Percentiles rank a stretch among this genome's conserved stretches.
Evolutionary conservation across 177 flowering plant genomes (phyloP).

Genomic region (Vitis hybrid): DNA sequence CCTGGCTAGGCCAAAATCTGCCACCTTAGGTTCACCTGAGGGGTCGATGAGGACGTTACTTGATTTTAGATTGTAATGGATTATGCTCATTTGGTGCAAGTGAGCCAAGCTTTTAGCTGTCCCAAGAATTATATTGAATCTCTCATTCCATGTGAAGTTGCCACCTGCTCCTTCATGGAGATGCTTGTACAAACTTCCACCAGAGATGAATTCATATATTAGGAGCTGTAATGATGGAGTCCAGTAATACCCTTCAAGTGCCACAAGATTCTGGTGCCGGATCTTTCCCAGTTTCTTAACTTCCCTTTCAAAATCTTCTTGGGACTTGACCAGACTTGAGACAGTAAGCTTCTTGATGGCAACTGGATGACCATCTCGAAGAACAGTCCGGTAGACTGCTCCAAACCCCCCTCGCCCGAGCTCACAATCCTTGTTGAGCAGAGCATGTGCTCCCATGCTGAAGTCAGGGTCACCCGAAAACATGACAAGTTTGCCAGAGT

Average conservation of each 20-base stretch:
- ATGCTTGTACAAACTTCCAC: conserved; percentile 73
- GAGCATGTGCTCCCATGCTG: conserved; percentile 68
- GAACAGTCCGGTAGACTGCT: conserved; percentile 72
- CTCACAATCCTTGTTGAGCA: conserved; percentile 85
- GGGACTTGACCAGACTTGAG: conserved; percentile 79
- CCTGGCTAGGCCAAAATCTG: conserved; percentile 83
- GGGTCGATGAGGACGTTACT: conserved; percentile 70
- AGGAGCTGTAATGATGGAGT: conserved; percentile 85
- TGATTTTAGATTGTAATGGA: conserved; percentile 89
- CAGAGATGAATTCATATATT: conserved; percentile 67
- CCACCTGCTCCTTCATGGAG: conserved; percentile 63
- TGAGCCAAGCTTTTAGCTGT: conserved; percentile 77
- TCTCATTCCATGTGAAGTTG: conserved; percentile 61
- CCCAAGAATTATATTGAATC: conserved; percentile 79
- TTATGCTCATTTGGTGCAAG: conserved; percentile 61
- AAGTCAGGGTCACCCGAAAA: conserved; percentile 86
- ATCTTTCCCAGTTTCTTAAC: conserved; percentile 75
- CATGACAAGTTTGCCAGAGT: conserved; percentile 90
- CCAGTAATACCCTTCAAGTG: conserved; percentile 93
- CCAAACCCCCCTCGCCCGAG: conserved; percentile 98
- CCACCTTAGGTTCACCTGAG: conserved; percentile 73
- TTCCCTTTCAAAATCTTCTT: conserved; percentile 86
- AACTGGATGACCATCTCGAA: conserved; percentile 70
- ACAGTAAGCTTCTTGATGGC: conserved; percentile 90
- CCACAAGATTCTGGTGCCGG: conserved; percentile 68